These are phyloP conservation scores for Xylaria multiplex DNA, from an alignment of 2,329 filamentous ascomycete species.

Conservation along the genomic window DNA sequence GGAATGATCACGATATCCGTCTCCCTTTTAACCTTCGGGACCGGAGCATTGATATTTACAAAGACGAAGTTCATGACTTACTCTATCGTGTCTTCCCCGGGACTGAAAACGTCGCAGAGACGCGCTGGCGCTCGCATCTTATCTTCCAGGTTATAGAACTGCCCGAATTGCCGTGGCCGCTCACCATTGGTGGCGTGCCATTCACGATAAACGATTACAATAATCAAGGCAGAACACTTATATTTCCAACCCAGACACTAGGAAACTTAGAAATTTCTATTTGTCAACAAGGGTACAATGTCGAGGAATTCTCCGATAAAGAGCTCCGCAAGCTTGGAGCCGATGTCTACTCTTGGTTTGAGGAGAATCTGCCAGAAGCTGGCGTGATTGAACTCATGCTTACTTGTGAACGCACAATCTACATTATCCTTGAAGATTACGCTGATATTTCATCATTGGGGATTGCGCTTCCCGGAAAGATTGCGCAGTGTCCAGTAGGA, in stretches of 20 bases:
- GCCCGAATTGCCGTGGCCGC: slow-evolving; percentile 24
- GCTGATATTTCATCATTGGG: slow-evolving; percentile 2
- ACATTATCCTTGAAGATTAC: slow-evolving; percentile 26
- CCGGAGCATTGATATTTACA: slow-evolving; percentile 6
- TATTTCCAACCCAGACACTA: slow-evolving; percentile 11
- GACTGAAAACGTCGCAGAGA: slow-evolving; percentile 23
- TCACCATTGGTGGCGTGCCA: slow-evolving; percentile 28
- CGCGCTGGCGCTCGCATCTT: slow-evolving; percentile 22
- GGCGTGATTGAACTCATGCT: slow-evolving; percentile 27
- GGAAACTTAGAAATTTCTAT: slow-evolving; percentile 17
- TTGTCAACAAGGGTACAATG: slow-evolving; percentile 1
- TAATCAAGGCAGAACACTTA: slow-evolving; percentile 3
- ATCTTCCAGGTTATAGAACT: slow-evolving; percentile 27
- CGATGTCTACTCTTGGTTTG: slow-evolving; percentile 9
- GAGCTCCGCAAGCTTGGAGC: slow-evolving; percentile 16
- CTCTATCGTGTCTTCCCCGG: slow-evolving; percentile 27
- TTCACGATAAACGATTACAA: slow-evolving; percentile 11
- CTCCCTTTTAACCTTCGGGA: slow-evolving; percentile 27
- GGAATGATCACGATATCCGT: slow-evolving; percentile 17
- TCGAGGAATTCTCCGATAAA: slow-evolving; percentile 14
- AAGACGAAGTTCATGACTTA: slow-evolving; percentile 13
- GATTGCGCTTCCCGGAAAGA: slow-evolving; percentile 23
- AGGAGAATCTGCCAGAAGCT: slow-evolving; percentile 4
- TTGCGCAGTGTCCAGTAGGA: slow-evolving; percentile 22
- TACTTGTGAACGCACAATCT: slow-evolving; percentile 27